These are phyloP conservation scores for Pichia terricola DNA, from an alignment of 1,139 yeast genomes.

Conservation along the genomic window DNA sequence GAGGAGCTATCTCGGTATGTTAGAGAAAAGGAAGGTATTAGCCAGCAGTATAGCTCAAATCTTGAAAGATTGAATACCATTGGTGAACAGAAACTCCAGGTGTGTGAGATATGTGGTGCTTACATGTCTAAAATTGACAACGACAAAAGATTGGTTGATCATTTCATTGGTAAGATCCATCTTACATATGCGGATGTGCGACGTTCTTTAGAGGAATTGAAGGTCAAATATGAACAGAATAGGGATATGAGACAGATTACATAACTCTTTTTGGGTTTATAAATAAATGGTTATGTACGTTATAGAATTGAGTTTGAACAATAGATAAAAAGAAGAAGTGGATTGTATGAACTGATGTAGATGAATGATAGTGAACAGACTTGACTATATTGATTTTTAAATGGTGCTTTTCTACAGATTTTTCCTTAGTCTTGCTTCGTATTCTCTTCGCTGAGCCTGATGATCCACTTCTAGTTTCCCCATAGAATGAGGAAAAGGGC, in stretches of 20 bases:
- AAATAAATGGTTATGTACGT: no score
- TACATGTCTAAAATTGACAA: slow-evolving; percentile 79
- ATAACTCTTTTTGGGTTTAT: no score
- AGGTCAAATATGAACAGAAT: slow-evolving; percentile 22
- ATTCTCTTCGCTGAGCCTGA: no score
- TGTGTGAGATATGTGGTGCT: slow-evolving; percentile 89
- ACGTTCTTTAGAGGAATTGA: slow-evolving; percentile 43
- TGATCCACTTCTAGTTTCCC: no score
- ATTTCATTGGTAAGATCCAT: slow-evolving; percentile 83
- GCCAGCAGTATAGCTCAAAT: neutral
- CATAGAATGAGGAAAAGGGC: no score
- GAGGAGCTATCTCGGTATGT: neutral
- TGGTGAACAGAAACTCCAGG: slow-evolving; percentile 85
- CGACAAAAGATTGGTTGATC: slow-evolving; percentile 85
- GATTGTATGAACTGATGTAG: no score
- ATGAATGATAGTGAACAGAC: no score
- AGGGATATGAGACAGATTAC: neutral
- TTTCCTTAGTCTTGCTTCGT: no score
- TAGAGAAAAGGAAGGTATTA: neutral
- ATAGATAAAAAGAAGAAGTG: no score
- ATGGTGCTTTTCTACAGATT: no score
- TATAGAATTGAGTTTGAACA: no score
- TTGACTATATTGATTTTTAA: no score
- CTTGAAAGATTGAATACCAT: slow-evolving; percentile 70
- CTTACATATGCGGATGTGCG: slow-evolving; percentile 65